Conservation (phyloP, 768 basidiomycete genomes). For the Termitomyces sp. region DNA sequence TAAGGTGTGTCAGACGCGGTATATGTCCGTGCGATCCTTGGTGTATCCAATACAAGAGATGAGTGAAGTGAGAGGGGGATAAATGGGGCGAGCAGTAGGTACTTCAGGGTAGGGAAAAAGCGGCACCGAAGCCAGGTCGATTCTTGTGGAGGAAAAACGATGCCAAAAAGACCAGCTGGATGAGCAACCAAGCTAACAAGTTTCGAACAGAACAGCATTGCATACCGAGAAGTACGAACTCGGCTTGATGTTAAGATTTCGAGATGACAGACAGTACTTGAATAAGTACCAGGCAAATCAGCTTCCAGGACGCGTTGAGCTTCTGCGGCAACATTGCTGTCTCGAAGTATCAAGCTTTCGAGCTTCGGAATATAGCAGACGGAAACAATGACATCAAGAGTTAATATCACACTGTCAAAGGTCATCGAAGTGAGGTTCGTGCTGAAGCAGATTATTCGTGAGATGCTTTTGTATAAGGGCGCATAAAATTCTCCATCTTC, state of each 20-base stretch:
- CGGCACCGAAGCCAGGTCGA: neutral
- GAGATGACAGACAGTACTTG: neutral
- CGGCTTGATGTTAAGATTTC: neutral
- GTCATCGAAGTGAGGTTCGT: neutral
- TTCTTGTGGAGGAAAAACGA: neutral
- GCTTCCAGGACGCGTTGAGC: neutral
- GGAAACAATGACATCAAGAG: neutral
- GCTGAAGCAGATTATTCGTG: neutral
- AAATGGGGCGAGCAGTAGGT: neutral
- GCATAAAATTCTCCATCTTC: neutral
- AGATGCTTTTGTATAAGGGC: neutral
- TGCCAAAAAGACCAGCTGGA: neutral
- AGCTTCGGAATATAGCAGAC: neutral
- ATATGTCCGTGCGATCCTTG: neutral
- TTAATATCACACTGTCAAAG: neutral
- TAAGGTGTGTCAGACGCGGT: neutral
- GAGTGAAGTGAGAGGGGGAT: neutral
- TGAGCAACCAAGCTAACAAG: neutral
- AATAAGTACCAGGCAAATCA: neutral
- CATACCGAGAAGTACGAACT: neutral
- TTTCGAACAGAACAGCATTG: conserved; percentile 1
- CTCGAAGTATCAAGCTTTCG: neutral
- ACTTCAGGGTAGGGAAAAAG: neutral
- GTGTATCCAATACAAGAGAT: neutral
- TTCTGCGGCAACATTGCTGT: neutral